Conservation (phyloP, 495 filamentous ascomycete species). For the Achaetomiella virescens region DNA sequence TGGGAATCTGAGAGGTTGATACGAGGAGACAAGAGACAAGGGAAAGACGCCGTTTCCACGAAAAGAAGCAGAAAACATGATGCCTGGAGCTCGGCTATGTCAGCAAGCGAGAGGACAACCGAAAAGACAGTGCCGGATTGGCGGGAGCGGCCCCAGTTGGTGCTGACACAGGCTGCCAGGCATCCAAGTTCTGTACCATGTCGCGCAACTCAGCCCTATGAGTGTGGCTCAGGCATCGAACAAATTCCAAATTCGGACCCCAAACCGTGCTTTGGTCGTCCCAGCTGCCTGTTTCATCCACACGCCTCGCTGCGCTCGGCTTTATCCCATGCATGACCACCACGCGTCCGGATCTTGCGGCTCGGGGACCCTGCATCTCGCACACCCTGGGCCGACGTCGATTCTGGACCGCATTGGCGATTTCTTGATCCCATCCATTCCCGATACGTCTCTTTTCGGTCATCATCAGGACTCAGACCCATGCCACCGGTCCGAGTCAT, state of each 20-base stretch:
- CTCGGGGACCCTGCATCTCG: conserved; percentile 2
- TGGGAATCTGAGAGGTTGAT: background rate
- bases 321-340: conserved; percentile 4
- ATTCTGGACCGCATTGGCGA: background rate
- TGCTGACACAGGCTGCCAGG: conserved; percentile 18
- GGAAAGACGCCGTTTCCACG: background rate
- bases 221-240: conserved; percentile 1
- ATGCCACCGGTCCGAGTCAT: conserved; percentile 13
- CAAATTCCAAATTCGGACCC: conserved; percentile 4
- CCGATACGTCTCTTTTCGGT: background rate
- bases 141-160: conserved; percentile 4
- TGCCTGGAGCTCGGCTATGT: conserved; percentile 10
- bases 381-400: background rate
- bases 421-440: background rate
- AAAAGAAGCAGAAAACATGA: background rate
- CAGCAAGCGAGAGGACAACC: no score
- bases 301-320: background rate
- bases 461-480: background rate
- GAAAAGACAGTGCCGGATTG: background rate
- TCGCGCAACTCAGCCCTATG: conserved; percentile 17
- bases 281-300: conserved; percentile 5
- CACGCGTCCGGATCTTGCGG: conserved; percentile 8
- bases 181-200: conserved; percentile 2
- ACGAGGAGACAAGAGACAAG: background rate
- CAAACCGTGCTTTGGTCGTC: conserved; percentile 3